phyloP scores from a whole-genome alignment of 2,329 filamentous ascomycete genomes.

The Ophiocordyceps australis region DNA sequence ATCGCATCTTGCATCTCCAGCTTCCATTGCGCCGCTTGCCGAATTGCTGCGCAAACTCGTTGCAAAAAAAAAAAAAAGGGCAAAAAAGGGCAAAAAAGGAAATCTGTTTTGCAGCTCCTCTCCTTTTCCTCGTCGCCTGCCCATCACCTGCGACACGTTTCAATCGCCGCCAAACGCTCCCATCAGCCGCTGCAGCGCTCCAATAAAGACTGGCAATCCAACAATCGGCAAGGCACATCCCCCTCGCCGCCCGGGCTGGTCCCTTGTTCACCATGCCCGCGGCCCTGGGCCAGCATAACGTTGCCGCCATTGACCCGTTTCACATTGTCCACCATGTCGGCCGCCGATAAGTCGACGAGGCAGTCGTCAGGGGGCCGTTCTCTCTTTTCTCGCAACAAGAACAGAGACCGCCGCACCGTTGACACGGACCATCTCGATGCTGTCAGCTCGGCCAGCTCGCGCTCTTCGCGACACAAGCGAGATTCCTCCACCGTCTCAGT shows the following conservation, averaged over 20 bases:
- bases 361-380: slow-evolving; percentile 60
- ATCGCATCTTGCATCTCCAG: no score
- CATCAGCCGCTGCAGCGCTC: background rate
- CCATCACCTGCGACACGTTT: background rate
- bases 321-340: slow-evolving; percentile 26
- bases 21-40: no score
- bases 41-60: no score
- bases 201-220: background rate
- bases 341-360: slow-evolving; percentile 61
- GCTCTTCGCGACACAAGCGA: slow-evolving; percentile 57
- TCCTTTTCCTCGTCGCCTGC: no score
- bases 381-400: slow-evolving; percentile 81
- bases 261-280: slow-evolving; percentile 18
- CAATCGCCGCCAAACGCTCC: background rate
- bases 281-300: slow-evolving; percentile 17
- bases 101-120: no score
- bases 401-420: slow-evolving; percentile 47
- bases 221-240: background rate
- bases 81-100: no score
- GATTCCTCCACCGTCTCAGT: slow-evolving; percentile 55
- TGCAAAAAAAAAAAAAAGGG: no score
- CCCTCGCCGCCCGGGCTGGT: slow-evolving; percentile 2
- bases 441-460: slow-evolving; percentile 42
- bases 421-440: slow-evolving; percentile 43
- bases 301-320: slow-evolving; percentile 8